A percentile compares a stretch with the other conserved stretches of the same genome.
Conservation (phyloP, 768 basidiomycete genomes). For the Mycena venus region DNA sequence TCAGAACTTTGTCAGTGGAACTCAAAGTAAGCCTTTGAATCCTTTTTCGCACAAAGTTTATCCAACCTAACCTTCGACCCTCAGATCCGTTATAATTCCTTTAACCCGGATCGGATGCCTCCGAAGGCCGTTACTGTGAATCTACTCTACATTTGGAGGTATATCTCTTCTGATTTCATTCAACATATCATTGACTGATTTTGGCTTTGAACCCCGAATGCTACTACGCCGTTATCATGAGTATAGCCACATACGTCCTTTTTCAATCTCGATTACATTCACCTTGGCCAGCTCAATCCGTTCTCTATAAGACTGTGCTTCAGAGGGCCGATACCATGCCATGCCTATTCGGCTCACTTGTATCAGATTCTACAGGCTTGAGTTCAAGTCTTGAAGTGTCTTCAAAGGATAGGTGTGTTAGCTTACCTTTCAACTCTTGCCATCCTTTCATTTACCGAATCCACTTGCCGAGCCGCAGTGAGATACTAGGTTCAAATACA, state of each 20-base stretch:
- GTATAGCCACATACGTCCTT: neutral
- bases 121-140: neutral
- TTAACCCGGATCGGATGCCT: neutral
- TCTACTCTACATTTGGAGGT: neutral
- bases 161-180: neutral
- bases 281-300: neutral
- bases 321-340: neutral
- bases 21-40: neutral
- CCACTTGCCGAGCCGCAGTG: no score
- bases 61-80: neutral
- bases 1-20: neutral
- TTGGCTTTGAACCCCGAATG: neutral
- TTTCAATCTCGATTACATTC: no score
- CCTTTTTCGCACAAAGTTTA: neutral
- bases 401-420: neutral
- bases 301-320: neutral
- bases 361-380: neutral
- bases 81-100: neutral
- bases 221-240: neutral
- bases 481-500: no score
- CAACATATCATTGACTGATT: neutral
- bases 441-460: conserved; percentile 1
- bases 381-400: neutral
- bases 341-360: neutral
- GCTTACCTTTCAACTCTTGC: neutral